These are phyloP conservation scores for Ensete glaucum DNA, from an alignment of 176 grass and related monocot genomes.

Conservation along the genomic window DNA sequence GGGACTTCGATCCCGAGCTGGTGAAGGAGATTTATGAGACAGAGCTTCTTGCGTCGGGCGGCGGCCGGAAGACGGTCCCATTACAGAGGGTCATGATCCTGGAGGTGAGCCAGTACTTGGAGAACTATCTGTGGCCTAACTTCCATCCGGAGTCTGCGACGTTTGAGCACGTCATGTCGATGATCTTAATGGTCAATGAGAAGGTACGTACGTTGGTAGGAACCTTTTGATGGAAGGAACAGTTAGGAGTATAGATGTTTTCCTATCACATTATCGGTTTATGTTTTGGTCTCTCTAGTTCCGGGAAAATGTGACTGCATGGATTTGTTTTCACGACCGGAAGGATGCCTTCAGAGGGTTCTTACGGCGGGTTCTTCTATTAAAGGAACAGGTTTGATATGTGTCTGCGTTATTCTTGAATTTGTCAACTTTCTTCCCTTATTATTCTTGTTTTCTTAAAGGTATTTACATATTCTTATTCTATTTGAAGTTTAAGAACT, in stretches of 20 bases:
- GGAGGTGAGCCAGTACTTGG: conserved; percentile 96
- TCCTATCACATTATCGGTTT: neutral
- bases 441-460: neutral
- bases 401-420: neutral
- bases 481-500: neutral
- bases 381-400: conserved; percentile 61
- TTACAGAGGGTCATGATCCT: conserved; percentile 97
- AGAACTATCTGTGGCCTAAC: conserved; percentile 99
- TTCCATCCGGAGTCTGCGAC: conserved; percentile 48
- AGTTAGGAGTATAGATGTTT: neutral
- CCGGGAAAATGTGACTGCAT: conserved; percentile 84
- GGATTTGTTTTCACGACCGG: conserved; percentile 68
- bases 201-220: conserved; percentile 41
- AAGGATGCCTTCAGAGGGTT: conserved; percentile 79
- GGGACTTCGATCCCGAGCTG: conserved; percentile 57
- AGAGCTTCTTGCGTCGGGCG: conserved; percentile 50
- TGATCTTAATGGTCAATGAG: conserved; percentile 96
- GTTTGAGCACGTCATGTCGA: conserved; percentile 94
- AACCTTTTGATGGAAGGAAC: neutral
- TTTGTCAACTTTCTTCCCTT: neutral
- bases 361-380: conserved; percentile 62
- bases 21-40: conserved; percentile 72
- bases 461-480: neutral
- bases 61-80: conserved; percentile 65
- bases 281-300: conserved; percentile 34